These are phyloP conservation scores for Blastocystis sp. DNA, from an alignment of 352 stramenopile genomes.

Conservation along the genomic window DNA sequence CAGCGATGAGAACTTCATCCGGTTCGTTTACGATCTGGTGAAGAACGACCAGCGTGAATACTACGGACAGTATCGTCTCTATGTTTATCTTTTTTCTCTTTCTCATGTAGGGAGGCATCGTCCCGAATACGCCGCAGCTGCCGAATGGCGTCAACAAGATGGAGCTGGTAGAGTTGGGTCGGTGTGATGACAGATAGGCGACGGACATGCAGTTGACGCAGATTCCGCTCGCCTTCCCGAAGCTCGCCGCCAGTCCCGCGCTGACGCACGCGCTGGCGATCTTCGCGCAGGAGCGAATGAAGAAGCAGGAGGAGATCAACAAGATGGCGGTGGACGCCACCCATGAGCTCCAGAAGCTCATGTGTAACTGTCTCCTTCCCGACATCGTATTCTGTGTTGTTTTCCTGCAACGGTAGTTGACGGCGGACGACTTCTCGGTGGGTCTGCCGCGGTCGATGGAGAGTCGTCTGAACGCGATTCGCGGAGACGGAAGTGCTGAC, in stretches of 20 bases:
- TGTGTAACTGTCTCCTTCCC: conserved; percentile 14
- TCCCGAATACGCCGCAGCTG: neutral
- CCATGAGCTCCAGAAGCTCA: neutral
- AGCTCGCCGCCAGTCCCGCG: neutral
- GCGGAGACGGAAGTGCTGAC: neutral
- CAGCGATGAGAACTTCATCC: neutral
- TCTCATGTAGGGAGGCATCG: neutral
- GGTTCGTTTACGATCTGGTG: neutral
- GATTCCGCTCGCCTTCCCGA: neutral
- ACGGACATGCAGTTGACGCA: neutral
- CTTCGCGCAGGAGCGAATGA: neutral
- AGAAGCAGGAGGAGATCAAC: neutral
- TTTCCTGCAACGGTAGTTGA: neutral
- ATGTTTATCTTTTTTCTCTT: neutral
- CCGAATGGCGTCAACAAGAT: neutral
- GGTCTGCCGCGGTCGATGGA: conserved; percentile 1
- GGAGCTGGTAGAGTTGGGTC: neutral
- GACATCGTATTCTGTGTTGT: neutral
- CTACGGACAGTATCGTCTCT: conserved; percentile 3
- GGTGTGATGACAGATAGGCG: neutral
- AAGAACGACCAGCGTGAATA: neutral
- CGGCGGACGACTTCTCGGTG: neutral
- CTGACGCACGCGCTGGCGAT: neutral
- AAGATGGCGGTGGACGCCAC: neutral
- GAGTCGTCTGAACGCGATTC: neutral